Evolutionary conservation across 1,284 basidiomycete genomes (phyloP), one percentile per base, ranked within the genome.

Genomic region (Ceratobasidium sp.): DNA sequence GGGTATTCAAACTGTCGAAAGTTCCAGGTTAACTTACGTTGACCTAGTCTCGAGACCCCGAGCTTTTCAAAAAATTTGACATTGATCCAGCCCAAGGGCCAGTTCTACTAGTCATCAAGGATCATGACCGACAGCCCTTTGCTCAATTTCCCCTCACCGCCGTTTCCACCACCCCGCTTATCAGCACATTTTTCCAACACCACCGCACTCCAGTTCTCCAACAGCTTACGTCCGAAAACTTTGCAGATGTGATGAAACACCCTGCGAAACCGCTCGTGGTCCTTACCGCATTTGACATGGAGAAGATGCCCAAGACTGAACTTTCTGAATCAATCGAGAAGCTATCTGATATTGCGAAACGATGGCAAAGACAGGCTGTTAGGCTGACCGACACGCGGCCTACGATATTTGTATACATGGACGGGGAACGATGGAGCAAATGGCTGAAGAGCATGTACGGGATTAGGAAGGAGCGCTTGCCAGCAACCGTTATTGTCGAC

Each of bases 361-460:
- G 79, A 79, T 70, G 70, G 60, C 55, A 67, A 18, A 30, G 39
- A 12, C 43, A 53, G 23, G 65, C 67, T 30, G 28, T 50, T 2
- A 70, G 53, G 41, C n/a, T 70, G 9, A 61, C 69, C 9, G 58
- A 74, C 14, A 71, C 50, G 14, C 69, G 72, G 23, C 72, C 74
- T 16, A 89, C 96, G 0, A 86, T 94, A 65, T 97, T 96, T 80
- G 86, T 89, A 6, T 93, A 89, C 88, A 94, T 96, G 86, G 92
- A 97, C 77, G 86, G 83, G 0, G 88, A 88, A 30, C 86, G 85
- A 78, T 96, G 94, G 94, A 84, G 81, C 21, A 89, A 86, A 69
- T 97, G 94, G 94, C 82, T 96, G 80, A 93, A 92, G 84, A 89
- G 88, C 76, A 94, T 93, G 87, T 97, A 96, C 80, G 89, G 89